Conservation (phyloP, 2,329 filamentous ascomycete species). For the Colletotrichum sp. region DNA sequence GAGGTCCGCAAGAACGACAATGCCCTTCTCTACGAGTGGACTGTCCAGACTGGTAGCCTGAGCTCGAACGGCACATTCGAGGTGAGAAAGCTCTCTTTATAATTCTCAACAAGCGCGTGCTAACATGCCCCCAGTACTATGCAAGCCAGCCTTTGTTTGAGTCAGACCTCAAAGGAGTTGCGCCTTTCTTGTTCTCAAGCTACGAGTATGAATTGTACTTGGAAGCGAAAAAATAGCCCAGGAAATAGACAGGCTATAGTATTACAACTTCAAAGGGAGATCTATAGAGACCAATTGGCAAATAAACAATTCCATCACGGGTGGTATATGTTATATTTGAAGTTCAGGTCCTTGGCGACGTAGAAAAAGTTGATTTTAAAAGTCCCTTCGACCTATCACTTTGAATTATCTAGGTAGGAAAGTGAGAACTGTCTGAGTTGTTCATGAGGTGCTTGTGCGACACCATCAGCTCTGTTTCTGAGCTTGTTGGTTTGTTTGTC, state of each 20-base stretch:
- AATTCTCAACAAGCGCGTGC: neutral
- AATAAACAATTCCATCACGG: neutral
- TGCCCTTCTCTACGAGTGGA: constrained; percentile 40
- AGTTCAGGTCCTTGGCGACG: neutral
- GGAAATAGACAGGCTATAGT: neutral
- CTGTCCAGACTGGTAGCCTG: constrained; percentile 37
- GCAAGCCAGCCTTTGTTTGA: constrained; percentile 28
- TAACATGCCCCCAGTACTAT: constrained; percentile 23
- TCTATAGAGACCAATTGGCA: neutral
- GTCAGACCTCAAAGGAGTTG: constrained; percentile 29
- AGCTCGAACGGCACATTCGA: constrained; percentile 41
- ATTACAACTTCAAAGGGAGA: neutral
- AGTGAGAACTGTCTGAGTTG: neutral
- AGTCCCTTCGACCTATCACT: neutral
- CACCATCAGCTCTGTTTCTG: neutral
- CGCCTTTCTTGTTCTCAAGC: constrained; percentile 28
- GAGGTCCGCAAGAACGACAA: constrained; percentile 47
- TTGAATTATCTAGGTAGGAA: neutral
- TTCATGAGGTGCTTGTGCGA: neutral
- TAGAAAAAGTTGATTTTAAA: neutral
- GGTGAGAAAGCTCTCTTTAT: constrained; percentile 34
- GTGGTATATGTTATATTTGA: neutral
- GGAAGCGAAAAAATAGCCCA: neutral
- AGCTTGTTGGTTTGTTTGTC: no score
- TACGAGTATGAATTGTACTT: constrained; percentile 26